Evolutionary conservation across 2,329 filamentous ascomycete genomes (phyloP).

Genomic region (Ramichloridium luteum): DNA sequence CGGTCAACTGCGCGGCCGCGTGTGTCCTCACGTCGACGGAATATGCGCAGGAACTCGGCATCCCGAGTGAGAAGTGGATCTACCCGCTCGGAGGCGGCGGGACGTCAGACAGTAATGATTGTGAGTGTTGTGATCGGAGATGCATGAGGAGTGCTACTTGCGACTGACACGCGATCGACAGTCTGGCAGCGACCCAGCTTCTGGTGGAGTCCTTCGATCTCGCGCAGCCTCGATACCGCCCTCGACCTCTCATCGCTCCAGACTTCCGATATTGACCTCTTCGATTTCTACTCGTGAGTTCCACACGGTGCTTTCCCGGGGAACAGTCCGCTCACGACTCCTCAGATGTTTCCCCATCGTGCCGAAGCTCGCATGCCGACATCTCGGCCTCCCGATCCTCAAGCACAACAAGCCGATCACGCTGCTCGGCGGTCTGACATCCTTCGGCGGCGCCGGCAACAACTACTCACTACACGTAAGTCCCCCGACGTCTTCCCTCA

Average conservation of each 20-base stretch:
- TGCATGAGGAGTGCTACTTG: too few species aligned
- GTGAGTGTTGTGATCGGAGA: constrained; percentile 27
- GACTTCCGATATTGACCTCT: constrained; percentile 44
- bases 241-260: constrained; percentile 37
- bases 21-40: constrained; percentile 48
- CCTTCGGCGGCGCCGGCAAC: constrained; percentile 58
- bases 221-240: constrained; percentile 43
- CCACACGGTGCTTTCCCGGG: constrained; percentile 1
- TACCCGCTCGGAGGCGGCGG: constrained; percentile 54
- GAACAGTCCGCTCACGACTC: neutral
- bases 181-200: constrained; percentile 53
- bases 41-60: constrained; percentile 41
- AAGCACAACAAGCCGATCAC: constrained; percentile 42
- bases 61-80: constrained; percentile 47
- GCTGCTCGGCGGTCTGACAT: constrained; percentile 53
- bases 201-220: constrained; percentile 46
- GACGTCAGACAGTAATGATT: constrained; percentile 45
- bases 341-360: constrained; percentile 57
- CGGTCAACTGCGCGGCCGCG: constrained; percentile 51
- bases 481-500: constrained; percentile 3
- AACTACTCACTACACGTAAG: constrained; percentile 58
- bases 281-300: constrained; percentile 50
- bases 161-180: too few species aligned
- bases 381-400: constrained; percentile 42
- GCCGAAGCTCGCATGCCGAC: constrained; percentile 51